phyloP scores from a whole-genome alignment of 2,329 filamentous ascomycete species.

The Coniella vitis region DNA sequence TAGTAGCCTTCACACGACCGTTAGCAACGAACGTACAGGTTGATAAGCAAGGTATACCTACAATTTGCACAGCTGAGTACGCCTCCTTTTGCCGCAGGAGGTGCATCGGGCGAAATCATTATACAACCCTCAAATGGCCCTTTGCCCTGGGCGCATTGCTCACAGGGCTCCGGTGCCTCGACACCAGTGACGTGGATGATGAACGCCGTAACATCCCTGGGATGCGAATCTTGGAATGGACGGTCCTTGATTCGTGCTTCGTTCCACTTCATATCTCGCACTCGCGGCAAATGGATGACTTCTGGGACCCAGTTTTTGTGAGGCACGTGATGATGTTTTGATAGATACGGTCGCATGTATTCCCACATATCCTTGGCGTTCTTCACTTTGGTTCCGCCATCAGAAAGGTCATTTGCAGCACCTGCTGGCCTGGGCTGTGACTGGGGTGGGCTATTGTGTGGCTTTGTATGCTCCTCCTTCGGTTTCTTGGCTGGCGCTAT shows the following conservation, averaged over 20 bases:
- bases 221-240: conserved; percentile 19
- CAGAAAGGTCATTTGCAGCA: too few species aligned
- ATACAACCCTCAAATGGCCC: conserved; percentile 27
- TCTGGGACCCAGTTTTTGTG: conserved; percentile 18
- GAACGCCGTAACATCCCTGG: conserved; percentile 24
- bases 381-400: background rate
- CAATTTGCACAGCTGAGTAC: conserved; percentile 14
- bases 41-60: background rate
- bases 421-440: too few species aligned
- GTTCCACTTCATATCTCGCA: conserved; percentile 26
- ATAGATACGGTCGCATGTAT: conserved; percentile 22
- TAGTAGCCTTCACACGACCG: conserved; percentile 3
- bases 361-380: conserved; percentile 20
- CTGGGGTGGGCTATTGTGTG: too few species aligned
- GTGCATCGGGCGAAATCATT: conserved; percentile 4
- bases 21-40: background rate
- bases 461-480: too few species aligned
- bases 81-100: conserved; percentile 1
- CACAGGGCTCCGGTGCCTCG: conserved; percentile 20
- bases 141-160: conserved; percentile 18
- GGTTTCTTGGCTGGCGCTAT: conserved; percentile 3
- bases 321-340: conserved; percentile 13
- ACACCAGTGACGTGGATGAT: conserved; percentile 28
- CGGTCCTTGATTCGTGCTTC: conserved; percentile 14
- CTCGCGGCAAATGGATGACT: conserved; percentile 21